phyloP scores from a whole-genome alignment of 352 stramenopile species.

The Phytophthora pini region DNA sequence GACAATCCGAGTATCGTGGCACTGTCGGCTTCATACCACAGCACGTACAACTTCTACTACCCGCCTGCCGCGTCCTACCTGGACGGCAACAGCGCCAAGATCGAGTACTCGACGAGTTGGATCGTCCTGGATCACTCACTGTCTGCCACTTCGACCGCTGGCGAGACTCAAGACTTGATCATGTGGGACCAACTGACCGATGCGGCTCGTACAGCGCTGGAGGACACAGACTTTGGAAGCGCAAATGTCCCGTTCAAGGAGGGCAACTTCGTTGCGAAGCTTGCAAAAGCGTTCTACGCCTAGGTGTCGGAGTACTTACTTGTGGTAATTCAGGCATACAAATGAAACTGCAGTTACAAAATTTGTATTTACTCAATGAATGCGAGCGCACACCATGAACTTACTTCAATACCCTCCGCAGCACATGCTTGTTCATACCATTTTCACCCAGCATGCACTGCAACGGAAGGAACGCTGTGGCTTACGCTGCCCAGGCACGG shows the following conservation, averaged over 20 bases:
- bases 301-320: not conserved
- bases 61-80: not conserved
- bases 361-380: too few species aligned
- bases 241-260: constrained; percentile 19
- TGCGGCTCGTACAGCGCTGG: constrained; percentile 9
- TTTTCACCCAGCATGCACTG: not conserved
- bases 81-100: too few species aligned
- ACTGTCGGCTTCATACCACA: constrained; percentile 15
- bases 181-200: constrained; percentile 23
- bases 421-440: not conserved
- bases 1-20: constrained; percentile 6
- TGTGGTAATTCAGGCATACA: too few species aligned
- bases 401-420: too few species aligned
- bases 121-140: constrained; percentile 8
- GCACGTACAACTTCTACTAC: constrained; percentile 5
- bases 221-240: constrained; percentile 15
- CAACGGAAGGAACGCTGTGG: not conserved
- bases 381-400: too few species aligned
- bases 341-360: too few species aligned
- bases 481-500: constrained; percentile 27
- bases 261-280: constrained; percentile 10
- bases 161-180: constrained; percentile 16
- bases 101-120: constrained; percentile 14
- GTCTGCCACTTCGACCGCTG: constrained; percentile 5
- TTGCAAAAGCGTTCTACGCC: constrained; percentile 5